Evolutionary conservation across 2,329 filamentous ascomycete genomes (phyloP).

Genomic region (Fragosphaeria purpurea): DNA sequence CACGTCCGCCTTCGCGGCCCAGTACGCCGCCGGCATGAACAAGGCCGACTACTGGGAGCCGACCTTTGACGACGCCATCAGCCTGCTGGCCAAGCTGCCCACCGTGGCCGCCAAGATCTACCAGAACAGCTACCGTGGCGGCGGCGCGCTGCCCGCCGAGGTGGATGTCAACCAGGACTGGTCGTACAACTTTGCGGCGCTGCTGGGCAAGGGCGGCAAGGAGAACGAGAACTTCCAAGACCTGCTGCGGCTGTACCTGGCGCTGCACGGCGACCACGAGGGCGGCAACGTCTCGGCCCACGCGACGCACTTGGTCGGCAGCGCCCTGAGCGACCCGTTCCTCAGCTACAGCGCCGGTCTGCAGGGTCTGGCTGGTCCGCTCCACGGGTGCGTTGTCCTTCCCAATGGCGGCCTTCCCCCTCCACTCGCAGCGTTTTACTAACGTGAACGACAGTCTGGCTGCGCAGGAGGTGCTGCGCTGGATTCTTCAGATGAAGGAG

Average conservation of each 20-base stretch:
- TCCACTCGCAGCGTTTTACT: neutral
- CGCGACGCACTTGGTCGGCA: conserved; percentile 87
- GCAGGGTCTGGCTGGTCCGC: conserved; percentile 86
- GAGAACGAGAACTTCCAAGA: conserved; percentile 94
- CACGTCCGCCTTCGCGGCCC: conserved; percentile 85
- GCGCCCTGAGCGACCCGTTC: conserved; percentile 88
- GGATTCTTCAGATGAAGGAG: conserved; percentile 94
- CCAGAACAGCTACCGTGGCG: conserved; percentile 75
- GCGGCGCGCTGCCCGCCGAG: conserved; percentile 61
- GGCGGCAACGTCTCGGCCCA: conserved; percentile 97
- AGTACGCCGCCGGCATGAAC: conserved; percentile 80
- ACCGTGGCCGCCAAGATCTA: conserved; percentile 97
- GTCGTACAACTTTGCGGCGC: conserved; percentile 96
- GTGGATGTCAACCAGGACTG: conserved; percentile 84
- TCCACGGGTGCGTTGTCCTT: conserved; percentile 53
- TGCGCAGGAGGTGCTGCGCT: conserved; percentile 92
- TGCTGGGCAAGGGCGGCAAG: conserved; percentile 82
- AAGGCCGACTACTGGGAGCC: conserved; percentile 99
- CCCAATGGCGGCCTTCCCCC: neutral
- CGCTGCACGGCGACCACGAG: conserved; percentile 95
- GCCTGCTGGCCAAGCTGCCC: conserved; percentile 87
- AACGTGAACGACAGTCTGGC: conserved; percentile 51
- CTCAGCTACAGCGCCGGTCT: conserved; percentile 93
- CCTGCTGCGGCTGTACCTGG: conserved; percentile 83
- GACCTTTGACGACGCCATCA: conserved; percentile 91